Evolutionary conservation across 257 asterid species (phyloP).

Genomic region (Lantana camara): DNA sequence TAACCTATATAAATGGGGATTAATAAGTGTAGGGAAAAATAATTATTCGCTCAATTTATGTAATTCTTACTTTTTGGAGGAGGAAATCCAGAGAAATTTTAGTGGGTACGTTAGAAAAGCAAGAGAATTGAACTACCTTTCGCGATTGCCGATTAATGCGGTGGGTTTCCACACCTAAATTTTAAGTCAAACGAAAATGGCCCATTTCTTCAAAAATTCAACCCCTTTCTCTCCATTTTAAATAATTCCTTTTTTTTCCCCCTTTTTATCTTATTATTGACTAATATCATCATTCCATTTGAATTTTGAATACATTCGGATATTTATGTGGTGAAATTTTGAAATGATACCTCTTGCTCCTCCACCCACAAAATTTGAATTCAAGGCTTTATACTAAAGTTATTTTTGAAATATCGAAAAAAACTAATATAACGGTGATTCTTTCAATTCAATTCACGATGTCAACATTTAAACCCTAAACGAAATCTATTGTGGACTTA

Average conservation of each 20-base stretch:
- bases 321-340: too few relatives aligned
- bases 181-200: slow-evolving; percentile 29
- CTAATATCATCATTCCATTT: neutral
- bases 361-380: too few relatives aligned
- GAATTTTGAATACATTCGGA: neutral
- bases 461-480: too few relatives aligned
- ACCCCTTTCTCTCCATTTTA: too few relatives aligned
- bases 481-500: too few relatives aligned
- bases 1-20: slow-evolving; percentile 5
- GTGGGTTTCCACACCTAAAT: slow-evolving; percentile 30
- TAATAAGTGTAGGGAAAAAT: neutral
- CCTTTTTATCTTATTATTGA: neutral
- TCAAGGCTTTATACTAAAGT: too few relatives aligned
- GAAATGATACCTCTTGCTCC: too few relatives aligned
- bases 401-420: too few relatives aligned
- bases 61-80: neutral
- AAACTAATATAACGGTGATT: too few relatives aligned
- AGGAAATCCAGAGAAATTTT: neutral
- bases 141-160: slow-evolving; percentile 29
- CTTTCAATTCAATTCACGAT: too few relatives aligned
- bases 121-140: slow-evolving; percentile 24
- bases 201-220: slow-evolving; percentile 10
- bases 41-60: neutral
- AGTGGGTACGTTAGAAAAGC: slow-evolving; percentile 13
- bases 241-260: neutral